phyloP scores from a whole-genome alignment of 495 filamentous ascomycete species.

The Penicillium paxilli region DNA sequence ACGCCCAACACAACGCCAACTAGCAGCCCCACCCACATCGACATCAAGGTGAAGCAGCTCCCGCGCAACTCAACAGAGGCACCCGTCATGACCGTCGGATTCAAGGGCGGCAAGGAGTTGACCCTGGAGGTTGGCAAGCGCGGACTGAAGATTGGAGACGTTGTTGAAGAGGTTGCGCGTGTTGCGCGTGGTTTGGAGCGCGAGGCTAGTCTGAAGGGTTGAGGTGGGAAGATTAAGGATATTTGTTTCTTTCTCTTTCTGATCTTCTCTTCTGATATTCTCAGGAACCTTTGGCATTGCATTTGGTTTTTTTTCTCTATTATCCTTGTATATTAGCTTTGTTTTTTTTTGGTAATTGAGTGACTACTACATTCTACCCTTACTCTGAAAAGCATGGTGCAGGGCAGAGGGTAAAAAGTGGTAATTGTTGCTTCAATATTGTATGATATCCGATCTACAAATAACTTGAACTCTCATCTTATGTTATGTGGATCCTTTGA shows the following conservation, averaged over 20 bases:
- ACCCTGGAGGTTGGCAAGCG: constrained; percentile 77
- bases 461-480: too few species aligned
- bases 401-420: too few species aligned
- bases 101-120: constrained; percentile 62
- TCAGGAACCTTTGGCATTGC: neutral
- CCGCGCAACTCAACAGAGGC: constrained; percentile 57
- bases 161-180: constrained; percentile 85
- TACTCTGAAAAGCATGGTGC: neutral
- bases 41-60: constrained; percentile 67
- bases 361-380: neutral
- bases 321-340: constrained; percentile 1
- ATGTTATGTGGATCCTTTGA: too few species aligned
- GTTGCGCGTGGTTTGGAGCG: constrained; percentile 80
- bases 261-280: neutral
- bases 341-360: neutral
- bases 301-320: neutral
- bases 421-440: neutral
- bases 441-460: constrained; percentile 1
- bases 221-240: neutral
- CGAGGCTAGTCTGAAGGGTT: constrained; percentile 75
- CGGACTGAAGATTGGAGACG: constrained; percentile 79
- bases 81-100: constrained; percentile 59
- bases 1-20: constrained; percentile 66
- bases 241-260: neutral
- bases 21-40: constrained; percentile 70